Base-by-base conservation (phyloP, 768 basidiomycete genomes). In the Guyanaporus albipodus region DNA sequence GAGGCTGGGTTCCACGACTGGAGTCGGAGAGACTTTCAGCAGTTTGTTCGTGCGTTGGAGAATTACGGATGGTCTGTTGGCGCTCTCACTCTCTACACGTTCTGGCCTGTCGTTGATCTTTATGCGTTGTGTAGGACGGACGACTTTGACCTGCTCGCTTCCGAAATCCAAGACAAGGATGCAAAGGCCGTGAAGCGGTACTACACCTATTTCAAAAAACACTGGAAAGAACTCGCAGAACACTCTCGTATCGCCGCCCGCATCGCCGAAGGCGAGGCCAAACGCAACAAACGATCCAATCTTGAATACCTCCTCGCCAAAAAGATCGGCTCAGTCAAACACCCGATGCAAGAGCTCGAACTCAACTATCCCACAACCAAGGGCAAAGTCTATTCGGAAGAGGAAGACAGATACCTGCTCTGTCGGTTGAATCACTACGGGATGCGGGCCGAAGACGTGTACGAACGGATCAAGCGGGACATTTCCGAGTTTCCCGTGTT, bases 401-500 rank as follows among this genome's bases (percentile, higher is more conserved):
- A 98, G 61, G 96, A 98, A 62, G 96, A 98, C 58, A 77, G 95
- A 15, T 99, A 97, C 71, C 76, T 98, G 10, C 78, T 98, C 31
- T 92, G 90, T 60, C 81, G 93, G 21, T 68, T 98, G 52, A 81
- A 83, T 63, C 82, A 95, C 68, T 94, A 97, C 55, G 92, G 93
- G 19, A 83, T 97, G 76, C 83, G 85, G 45, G 70, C 77, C 14
- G 90, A 90, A 40, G 92, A 96, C 57, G 87, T 91, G 21, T 96
- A 93, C 60, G 95, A 99, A 60, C 71, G 85, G 43, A 96, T 98
- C 70, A 96, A 95, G 78, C 82, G 85, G 66, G 95, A 98, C 67
- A 92, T 98, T 53, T 85, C 83, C 14, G 94, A 98, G 69, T 97
- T 93, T 68, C 94, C 95, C 2, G 87, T 94, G 12, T 99, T 97